phyloP scores from a whole-genome alignment of 192 early-diverging fungal genomes.

The Pecoramyces ruminantium region DNA sequence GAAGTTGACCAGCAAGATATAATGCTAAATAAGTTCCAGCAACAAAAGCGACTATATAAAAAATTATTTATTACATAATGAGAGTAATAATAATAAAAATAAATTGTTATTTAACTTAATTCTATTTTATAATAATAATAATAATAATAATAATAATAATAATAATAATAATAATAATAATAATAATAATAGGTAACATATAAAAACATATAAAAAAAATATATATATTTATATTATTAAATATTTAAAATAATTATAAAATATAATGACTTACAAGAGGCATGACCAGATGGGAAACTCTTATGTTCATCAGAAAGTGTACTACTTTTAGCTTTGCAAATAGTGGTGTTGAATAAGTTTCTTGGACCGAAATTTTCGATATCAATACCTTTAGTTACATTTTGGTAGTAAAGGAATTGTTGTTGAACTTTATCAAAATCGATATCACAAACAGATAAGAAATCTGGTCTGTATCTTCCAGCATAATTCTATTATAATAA shows the following conservation, averaged over 20 bases:
- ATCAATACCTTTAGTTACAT: background rate
- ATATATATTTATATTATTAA: no score
- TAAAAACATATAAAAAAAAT: no score
- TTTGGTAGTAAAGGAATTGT: background rate
- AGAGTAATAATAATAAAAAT: no score
- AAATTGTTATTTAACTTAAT: no score
- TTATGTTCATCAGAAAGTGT: constrained; percentile 33
- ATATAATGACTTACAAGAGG: no score
- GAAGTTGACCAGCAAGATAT: background rate
- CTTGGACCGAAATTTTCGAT: constrained; percentile 13
- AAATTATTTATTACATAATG: no score
- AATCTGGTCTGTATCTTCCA: constrained; percentile 53
- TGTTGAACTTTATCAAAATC: background rate
- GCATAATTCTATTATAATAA: background rate
- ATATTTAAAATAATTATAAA: no score
- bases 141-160: no score
- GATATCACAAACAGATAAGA: constrained; percentile 35
- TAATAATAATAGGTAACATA: no score
- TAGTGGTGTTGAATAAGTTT: constrained; percentile 30
- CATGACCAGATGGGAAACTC: constrained; percentile 78
- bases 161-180: no score
- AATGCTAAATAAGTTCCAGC: background rate
- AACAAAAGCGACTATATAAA: background rate
- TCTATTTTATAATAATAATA: no score
- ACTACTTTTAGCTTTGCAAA: background rate